These are phyloP conservation scores for Cystobasidium sp. DNA, from an alignment of 1,284 basidiomycete species.

Conservation along the genomic window DNA sequence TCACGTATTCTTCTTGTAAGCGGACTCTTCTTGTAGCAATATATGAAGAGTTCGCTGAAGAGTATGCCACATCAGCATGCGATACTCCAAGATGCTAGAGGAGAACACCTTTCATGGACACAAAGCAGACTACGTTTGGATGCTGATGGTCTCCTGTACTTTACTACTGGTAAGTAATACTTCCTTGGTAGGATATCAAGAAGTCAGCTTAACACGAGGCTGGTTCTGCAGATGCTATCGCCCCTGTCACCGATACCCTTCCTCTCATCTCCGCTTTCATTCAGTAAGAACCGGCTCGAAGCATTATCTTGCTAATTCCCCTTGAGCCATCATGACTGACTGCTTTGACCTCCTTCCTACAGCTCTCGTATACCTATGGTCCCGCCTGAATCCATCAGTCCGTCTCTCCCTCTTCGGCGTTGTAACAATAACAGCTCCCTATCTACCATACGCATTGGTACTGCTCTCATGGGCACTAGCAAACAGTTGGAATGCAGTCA, in stretches of 20 bases:
- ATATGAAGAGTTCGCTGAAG: not conserved
- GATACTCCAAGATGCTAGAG: slow-evolving; percentile 93
- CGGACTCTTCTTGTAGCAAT: not conserved
- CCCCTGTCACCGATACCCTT: slow-evolving; percentile 88
- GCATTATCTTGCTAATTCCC: slow-evolving; percentile 32
- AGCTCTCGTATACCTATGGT: slow-evolving; percentile 94
- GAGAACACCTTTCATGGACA: slow-evolving; percentile 90
- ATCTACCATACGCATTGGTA: slow-evolving; percentile 88
- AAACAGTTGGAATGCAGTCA: slow-evolving; percentile 76
- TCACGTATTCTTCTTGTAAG: slow-evolving; percentile 97
- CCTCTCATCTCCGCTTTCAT: slow-evolving; percentile 82
- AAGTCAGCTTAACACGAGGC: not conserved
- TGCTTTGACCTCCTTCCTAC: not conserved
- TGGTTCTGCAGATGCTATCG: slow-evolving; percentile 68
- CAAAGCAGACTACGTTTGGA: slow-evolving; percentile 91
- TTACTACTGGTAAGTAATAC: slow-evolving; percentile 75
- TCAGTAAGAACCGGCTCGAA: slow-evolving; percentile 58
- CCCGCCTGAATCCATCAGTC: slow-evolving; percentile 85
- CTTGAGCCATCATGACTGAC: slow-evolving; percentile 51
- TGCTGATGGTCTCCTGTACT: slow-evolving; percentile 75
- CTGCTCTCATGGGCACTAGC: slow-evolving; percentile 86
- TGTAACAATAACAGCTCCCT: slow-evolving; percentile 91
- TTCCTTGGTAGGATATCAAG: no score
- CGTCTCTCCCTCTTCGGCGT: slow-evolving; percentile 95
- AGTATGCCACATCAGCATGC: slow-evolving; percentile 67